phyloP scores from a whole-genome alignment of 768 basidiomycete species.

The Rhodotorula paludigena region DNA sequence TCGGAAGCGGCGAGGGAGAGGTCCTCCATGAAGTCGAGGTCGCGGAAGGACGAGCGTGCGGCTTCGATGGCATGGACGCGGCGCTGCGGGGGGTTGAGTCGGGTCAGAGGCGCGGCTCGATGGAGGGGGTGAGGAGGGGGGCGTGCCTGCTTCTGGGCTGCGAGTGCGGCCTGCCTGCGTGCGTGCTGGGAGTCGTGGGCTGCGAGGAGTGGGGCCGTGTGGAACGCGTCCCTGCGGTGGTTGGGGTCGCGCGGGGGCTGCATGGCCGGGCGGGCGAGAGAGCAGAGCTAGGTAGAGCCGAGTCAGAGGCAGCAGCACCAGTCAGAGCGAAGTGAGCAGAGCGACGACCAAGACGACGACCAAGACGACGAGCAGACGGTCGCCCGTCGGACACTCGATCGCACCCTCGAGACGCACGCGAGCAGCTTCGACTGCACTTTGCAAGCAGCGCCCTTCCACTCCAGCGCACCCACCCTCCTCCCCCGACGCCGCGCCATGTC shows the following conservation, averaged over 20 bases:
- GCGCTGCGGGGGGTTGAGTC: background rate
- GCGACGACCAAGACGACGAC: too few species aligned
- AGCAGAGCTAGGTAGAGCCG: background rate
- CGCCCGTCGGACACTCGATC: too few species aligned
- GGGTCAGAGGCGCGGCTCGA: accelerated
- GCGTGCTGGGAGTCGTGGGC: background rate
- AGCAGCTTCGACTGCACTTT: too few species aligned
- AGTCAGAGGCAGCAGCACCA: background rate
- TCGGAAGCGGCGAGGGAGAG: constrained; percentile 8
- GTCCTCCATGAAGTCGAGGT: constrained; percentile 26
- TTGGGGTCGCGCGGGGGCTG: background rate
- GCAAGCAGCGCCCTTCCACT: too few species aligned
- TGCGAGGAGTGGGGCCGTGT: background rate
- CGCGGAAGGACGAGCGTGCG: constrained; percentile 14
- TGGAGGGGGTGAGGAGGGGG: too few species aligned
- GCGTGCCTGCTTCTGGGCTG: constrained; percentile 23
- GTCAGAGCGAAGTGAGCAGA: background rate
- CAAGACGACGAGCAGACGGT: too few species aligned
- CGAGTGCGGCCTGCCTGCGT: constrained; percentile 12
- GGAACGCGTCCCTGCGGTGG: constrained; percentile 13
- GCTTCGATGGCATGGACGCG: constrained; percentile 25
- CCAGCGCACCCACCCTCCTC: too few species aligned
- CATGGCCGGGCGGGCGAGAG: background rate
- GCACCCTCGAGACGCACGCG: too few species aligned
- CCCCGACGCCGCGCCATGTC: constrained; percentile 6